Conservation (phyloP, 2,329 filamentous ascomycete genomes). For the Ophiocordyceps australis region DNA sequence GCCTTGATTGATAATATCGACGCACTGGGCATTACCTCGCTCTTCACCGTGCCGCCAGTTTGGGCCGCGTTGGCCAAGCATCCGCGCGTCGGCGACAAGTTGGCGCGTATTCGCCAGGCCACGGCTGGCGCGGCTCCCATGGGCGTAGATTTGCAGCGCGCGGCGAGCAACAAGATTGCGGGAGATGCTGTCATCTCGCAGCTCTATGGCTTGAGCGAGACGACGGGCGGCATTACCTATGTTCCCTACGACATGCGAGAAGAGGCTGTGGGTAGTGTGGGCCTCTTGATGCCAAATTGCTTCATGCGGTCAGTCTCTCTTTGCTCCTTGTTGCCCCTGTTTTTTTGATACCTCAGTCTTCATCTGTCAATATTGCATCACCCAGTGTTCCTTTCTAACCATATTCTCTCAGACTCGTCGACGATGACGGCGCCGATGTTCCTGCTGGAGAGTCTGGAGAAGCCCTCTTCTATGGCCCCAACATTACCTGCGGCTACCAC, state of each 20-base stretch:
- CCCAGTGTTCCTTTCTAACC: too few relatives aligned
- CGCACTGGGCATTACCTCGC: slow-evolving; percentile 28
- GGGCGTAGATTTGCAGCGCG: slow-evolving; percentile 30
- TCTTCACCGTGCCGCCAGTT: slow-evolving; percentile 44
- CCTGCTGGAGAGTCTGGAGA: slow-evolving; percentile 30
- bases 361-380: too few relatives aligned
- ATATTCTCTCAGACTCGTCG: slow-evolving; percentile 18
- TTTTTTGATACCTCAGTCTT: too few relatives aligned
- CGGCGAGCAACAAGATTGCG: slow-evolving; percentile 28
- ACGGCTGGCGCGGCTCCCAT: slow-evolving; percentile 37
- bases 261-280: slow-evolving; percentile 27
- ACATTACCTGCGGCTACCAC: slow-evolving; percentile 54
- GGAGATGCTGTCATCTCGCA: slow-evolving; percentile 23
- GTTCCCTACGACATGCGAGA: slow-evolving; percentile 18
- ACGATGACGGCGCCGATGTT: slow-evolving; percentile 20
- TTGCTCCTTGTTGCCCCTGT: too few relatives aligned
- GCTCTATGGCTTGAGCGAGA: slow-evolving; percentile 42
- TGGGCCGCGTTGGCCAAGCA: slow-evolving; percentile 40
- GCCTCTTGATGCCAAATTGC: slow-evolving; percentile 10
- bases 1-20: slow-evolving; percentile 34
- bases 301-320: slow-evolving; percentile 10
- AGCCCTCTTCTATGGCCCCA: slow-evolving; percentile 51
- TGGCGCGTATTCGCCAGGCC: slow-evolving; percentile 27
- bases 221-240: slow-evolving; percentile 26
- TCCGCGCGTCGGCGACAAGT: slow-evolving; percentile 34